Conservation (phyloP, 306 rosid genomes). For the Begonia peltatifolia region DNA sequence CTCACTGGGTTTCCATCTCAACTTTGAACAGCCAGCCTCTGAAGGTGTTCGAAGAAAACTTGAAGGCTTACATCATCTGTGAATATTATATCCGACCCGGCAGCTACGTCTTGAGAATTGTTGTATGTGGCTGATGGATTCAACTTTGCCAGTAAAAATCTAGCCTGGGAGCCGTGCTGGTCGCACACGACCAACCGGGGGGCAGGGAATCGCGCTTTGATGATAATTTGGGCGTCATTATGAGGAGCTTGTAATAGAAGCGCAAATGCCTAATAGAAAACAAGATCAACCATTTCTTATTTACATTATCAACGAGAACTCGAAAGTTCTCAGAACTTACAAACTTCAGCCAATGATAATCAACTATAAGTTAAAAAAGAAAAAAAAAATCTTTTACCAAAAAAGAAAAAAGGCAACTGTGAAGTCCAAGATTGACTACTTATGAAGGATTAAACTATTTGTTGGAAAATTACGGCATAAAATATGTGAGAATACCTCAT, state of each 20-base stretch:
- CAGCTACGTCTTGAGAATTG: constrained; percentile 72
- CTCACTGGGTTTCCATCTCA: constrained; percentile 29
- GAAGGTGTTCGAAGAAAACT: constrained; percentile 96
- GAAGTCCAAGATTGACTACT: neutral
- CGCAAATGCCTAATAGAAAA: constrained; percentile 66
- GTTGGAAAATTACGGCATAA: constrained; percentile 1
- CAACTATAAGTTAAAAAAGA: no score
- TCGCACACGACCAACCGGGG: constrained; percentile 96
- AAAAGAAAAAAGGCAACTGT: neutral
- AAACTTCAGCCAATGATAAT: neutral
- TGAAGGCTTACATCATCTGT: constrained; percentile 96
- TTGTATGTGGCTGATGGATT: constrained; percentile 95
- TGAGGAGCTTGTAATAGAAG: constrained; percentile 67
- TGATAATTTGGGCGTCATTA: constrained; percentile 55
- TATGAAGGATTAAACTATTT: constrained; percentile 1
- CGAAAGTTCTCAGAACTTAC: neutral
- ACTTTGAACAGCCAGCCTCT: constrained; percentile 95
- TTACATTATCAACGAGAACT: no score
- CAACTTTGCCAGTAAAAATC: constrained; percentile 86
- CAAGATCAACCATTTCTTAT: neutral
- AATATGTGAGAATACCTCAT: constrained; percentile 40
- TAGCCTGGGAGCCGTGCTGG: constrained; percentile 99
- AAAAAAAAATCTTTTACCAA: no score
- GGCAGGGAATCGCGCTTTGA: constrained; percentile 74
- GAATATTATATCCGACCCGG: constrained; percentile 90